phyloP scores from a whole-genome alignment of 2,329 filamentous ascomycete genomes.

The Cercospora sp. region DNA sequence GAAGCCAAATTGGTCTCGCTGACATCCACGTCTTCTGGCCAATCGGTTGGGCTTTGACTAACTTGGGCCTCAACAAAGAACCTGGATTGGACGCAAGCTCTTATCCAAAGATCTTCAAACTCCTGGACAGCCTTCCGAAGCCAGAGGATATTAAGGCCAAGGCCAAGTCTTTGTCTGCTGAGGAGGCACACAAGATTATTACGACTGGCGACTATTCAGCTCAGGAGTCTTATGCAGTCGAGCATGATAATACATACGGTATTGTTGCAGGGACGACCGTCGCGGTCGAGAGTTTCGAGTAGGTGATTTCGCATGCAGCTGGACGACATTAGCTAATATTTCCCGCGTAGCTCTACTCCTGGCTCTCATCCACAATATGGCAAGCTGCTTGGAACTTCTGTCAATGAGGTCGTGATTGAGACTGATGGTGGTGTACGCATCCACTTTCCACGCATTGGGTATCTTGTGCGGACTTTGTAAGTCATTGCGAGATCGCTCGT shows the following conservation, averaged over 20 bases:
- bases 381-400: slow-evolving; percentile 31
- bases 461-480: slow-evolving; percentile 32
- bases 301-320: slow-evolving; percentile 12
- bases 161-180: slow-evolving; percentile 27
- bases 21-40: slow-evolving; percentile 34
- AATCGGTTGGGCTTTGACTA: slow-evolving; percentile 30
- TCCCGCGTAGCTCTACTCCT: slow-evolving; percentile 25
- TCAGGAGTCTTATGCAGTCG: slow-evolving; percentile 20
- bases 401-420: slow-evolving; percentile 34
- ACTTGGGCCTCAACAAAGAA: slow-evolving; percentile 27
- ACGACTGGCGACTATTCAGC: slow-evolving; percentile 21
- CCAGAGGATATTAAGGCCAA: slow-evolving; percentile 10
- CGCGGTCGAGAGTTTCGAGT: slow-evolving; percentile 35
- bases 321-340: slow-evolving; percentile 6
- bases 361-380: slow-evolving; percentile 35
- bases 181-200: slow-evolving; percentile 33
- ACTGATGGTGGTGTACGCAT: slow-evolving; percentile 35
- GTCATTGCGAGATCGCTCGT: neutral
- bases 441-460: slow-evolving; percentile 45
- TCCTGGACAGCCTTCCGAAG: slow-evolving; percentile 31
- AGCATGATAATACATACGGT: slow-evolving; percentile 27
- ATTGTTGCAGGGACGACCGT: slow-evolving; percentile 28
- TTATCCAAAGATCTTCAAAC: slow-evolving; percentile 32
- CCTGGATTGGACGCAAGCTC: slow-evolving; percentile 26
- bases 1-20: slow-evolving; percentile 27